Conservation (phyloP, 129 eudicot species). For the Flaveria ramosissima region DNA sequence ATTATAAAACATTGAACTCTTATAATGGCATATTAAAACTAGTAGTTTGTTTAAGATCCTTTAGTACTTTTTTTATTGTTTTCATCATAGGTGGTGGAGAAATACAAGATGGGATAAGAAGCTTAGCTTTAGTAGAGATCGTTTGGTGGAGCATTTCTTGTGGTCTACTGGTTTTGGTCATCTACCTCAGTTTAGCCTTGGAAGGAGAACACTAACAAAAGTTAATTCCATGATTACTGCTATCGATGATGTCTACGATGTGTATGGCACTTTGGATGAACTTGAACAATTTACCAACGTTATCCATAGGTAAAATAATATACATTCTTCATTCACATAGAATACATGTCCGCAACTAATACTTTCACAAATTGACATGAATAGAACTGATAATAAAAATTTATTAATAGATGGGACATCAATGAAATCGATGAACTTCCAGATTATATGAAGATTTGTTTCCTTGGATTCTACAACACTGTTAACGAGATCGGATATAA, state of each 20-base stretch:
- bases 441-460: slow-evolving; percentile 23
- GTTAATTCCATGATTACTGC: slow-evolving; percentile 5
- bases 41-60: not conserved
- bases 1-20: not conserved
- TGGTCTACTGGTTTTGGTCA: not conserved
- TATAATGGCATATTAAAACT: too few relatives aligned
- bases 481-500: not conserved
- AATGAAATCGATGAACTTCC: slow-evolving; percentile 11
- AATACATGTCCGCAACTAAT: not conserved
- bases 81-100: not conserved
- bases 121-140: not conserved
- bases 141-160: not conserved
- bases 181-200: not conserved
- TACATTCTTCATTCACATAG: not conserved
- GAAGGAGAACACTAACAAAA: not conserved
- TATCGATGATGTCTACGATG: not conserved
- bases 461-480: slow-evolving; percentile 10
- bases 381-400: too few relatives aligned
- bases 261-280: slow-evolving; percentile 12
- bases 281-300: not conserved
- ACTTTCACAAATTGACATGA: too few relatives aligned
- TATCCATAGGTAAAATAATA: not conserved
- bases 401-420: slow-evolving; percentile 33
- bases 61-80: not conserved
- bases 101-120: not conserved